A percentile compares a stretch with the other conserved stretches of the same genome.
These are phyloP conservation scores for Drechslerella dactyloides DNA, from an alignment of 2,329 filamentous ascomycete species.

Conservation along the genomic window DNA sequence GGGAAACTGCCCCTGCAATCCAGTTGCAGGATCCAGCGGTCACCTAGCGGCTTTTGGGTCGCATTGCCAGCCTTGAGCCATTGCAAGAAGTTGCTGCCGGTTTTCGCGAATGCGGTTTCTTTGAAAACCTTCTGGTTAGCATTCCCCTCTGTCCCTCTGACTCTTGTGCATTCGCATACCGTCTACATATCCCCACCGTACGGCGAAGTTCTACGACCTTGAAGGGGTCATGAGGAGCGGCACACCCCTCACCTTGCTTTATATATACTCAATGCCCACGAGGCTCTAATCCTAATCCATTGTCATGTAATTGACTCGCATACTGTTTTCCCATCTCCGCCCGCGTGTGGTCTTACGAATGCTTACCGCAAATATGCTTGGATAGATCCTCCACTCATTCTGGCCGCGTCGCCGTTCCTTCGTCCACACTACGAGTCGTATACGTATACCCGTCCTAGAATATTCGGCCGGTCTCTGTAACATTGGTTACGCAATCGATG, in stretches of 20 bases:
- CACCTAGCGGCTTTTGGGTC: slow-evolving; percentile 9
- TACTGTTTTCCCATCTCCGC: slow-evolving; percentile 16
- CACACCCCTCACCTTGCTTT: slow-evolving; percentile 18
- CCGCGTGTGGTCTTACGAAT: slow-evolving; percentile 13
- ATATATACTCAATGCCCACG: neutral
- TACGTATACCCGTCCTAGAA: slow-evolving; percentile 16
- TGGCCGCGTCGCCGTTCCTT: slow-evolving; percentile 29
- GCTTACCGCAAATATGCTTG: slow-evolving; percentile 23
- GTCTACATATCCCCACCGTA: slow-evolving; percentile 21
- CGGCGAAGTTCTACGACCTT: too few species aligned
- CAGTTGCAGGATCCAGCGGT: slow-evolving; percentile 47
- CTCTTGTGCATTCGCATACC: slow-evolving; percentile 27
- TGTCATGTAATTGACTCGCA: neutral
- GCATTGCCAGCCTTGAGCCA: slow-evolving; percentile 16
- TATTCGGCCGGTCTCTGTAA: slow-evolving; percentile 12
- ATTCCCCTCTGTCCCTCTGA: slow-evolving; percentile 25
- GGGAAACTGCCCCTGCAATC: slow-evolving; percentile 36
- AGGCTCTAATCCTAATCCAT: slow-evolving; percentile 13
- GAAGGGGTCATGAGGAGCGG: too few species aligned
- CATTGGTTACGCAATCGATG: slow-evolving; percentile 33
- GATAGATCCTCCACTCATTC: slow-evolving; percentile 38
- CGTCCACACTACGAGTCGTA: slow-evolving; percentile 20
- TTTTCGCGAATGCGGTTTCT: slow-evolving; percentile 17
- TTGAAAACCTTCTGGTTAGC: slow-evolving; percentile 34
- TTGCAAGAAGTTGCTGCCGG: slow-evolving; percentile 1